Evolutionary conservation across 805 yeast genomes (phyloP), one percentile per base, ranked within the genome.

Genomic region (Candida sanyiensis): DNA sequence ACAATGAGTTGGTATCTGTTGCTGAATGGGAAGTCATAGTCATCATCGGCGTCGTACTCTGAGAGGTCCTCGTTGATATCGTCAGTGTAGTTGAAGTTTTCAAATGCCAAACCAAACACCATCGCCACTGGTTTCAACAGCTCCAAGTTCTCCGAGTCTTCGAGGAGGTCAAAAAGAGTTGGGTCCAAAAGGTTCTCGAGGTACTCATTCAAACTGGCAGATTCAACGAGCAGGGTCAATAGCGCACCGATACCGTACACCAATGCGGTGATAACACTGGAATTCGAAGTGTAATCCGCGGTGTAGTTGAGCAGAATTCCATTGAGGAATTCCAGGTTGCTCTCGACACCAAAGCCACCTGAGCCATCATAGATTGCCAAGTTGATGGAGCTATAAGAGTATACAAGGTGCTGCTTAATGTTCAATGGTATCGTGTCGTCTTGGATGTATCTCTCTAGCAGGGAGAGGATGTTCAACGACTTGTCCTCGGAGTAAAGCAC

Each of bases 1-100:
- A 57, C 51, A 22, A 63, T 54, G 8, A 78, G 50, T 19, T 70
- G 71, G 35, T 69, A 77, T 23, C 67, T 70, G 45, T 77, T 80
- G 38, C 66, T 62, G 53, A 73, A 76, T 3, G 83, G 83, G 28
- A 28, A 30, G 43, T 67, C 63, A 13, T 64, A 63, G 44, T 67
- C 66, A 43, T 58, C 70, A 13, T 70, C 74, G 3, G 59, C 64
- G 23, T 68, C 69, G 11, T 63, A 66, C 1, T 57, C 65, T 7
- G 51, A 60, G 7, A 44, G 24, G 21, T 47, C 53, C 26, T 65
- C 72, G 4, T 58, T 66, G 2, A 58, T 65, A n/a, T 59, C 64
- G 44, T 75, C 77, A 22, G 59, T 62, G 49, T 63, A 55, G 9
- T 45, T 36, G 25, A 40, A 55, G 24, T 45, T 48, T 25, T 55